These are phyloP conservation scores for Kurtzmaniella quercitrusa DNA, from an alignment of 1,139 yeast genomes.

Conservation along the genomic window DNA sequence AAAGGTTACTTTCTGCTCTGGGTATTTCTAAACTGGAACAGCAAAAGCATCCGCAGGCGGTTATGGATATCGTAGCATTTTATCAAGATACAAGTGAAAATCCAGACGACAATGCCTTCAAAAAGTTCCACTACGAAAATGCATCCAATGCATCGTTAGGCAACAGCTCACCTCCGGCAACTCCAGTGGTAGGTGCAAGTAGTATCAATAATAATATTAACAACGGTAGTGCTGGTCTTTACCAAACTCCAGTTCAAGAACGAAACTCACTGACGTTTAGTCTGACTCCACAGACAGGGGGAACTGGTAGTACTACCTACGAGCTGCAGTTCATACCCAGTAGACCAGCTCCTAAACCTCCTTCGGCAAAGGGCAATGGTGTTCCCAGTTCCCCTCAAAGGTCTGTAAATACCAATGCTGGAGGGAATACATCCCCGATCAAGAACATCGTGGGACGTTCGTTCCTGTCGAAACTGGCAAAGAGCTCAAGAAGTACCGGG, in stretches of 20 bases:
- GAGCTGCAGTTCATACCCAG: conserved; percentile 57
- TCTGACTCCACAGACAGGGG: conserved; percentile 4
- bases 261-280: conserved; percentile 7
- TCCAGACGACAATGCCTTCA: conserved; percentile 67
- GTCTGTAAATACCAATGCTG: conserved; percentile 11
- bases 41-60: conserved; percentile 89
- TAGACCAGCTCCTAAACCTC: conserved; percentile 65
- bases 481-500: conserved; percentile 21
- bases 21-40: conserved; percentile 86
- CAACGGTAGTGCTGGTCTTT: conserved; percentile 13
- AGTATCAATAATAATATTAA: conserved; percentile 12
- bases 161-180: conserved; percentile 23
- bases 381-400: conserved; percentile 9
- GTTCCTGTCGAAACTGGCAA: conserved; percentile 37
- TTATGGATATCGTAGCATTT: conserved; percentile 86
- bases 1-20: conserved; percentile 70
- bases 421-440: conserved; percentile 12
- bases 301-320: conserved; percentile 9
- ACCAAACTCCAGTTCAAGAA: conserved; percentile 18
- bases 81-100: conserved; percentile 65
- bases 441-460: conserved; percentile 31
- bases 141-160: conserved; percentile 18
- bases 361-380: conserved; percentile 14
- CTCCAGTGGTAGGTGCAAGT: conserved; percentile 18
- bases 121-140: conserved; percentile 53